Conservation (phyloP, 1,284 basidiomycete species). For the Ceratobasidium theobromae region DNA sequence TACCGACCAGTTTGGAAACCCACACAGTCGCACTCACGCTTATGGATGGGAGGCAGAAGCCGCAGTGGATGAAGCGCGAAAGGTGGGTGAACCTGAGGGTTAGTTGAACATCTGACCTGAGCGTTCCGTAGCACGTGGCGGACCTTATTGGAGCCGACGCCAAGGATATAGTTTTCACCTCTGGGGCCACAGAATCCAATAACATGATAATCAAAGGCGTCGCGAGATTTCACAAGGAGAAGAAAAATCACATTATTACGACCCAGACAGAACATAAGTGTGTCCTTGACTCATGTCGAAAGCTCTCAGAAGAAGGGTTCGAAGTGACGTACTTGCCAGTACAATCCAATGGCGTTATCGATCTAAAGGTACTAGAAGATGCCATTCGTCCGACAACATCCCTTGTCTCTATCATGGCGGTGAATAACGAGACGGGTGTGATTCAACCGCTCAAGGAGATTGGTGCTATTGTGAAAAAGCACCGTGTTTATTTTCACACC, state of each 20-base stretch:
- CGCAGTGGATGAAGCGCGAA: slow-evolving; percentile 88
- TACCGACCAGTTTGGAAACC: slow-evolving; percentile 97
- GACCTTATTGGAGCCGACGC: slow-evolving; percentile 90
- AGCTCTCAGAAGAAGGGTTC: slow-evolving; percentile 94
- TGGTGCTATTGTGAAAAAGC: slow-evolving; percentile 77
- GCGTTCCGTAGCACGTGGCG: slow-evolving; percentile 69
- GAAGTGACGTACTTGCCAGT: slow-evolving; percentile 98
- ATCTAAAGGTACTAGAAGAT: slow-evolving; percentile 71
- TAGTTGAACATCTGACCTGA: not conserved
- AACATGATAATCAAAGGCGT: slow-evolving; percentile 99
- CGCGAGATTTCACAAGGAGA: slow-evolving; percentile 89
- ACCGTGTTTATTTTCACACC: slow-evolving; percentile 93
- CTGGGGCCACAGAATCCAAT: slow-evolving; percentile 97
- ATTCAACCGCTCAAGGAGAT: slow-evolving; percentile 98
- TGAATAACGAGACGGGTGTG: slow-evolving; percentile 99
- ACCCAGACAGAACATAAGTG: slow-evolving; percentile 99
- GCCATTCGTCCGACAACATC: slow-evolving; percentile 83
- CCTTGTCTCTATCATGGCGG: slow-evolving; percentile 94
- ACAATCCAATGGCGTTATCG: slow-evolving; percentile 80
- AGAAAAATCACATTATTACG: slow-evolving; percentile 88
- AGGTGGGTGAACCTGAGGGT: slow-evolving; percentile 51
- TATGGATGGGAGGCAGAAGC: slow-evolving; percentile 99
- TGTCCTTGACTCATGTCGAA: slow-evolving; percentile 96
- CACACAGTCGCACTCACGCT: slow-evolving; percentile 96
- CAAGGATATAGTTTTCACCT: slow-evolving; percentile 98